These are phyloP conservation scores for Aspergillus niger DNA, from an alignment of 2,329 filamentous ascomycete species.

Conservation along the genomic window DNA sequence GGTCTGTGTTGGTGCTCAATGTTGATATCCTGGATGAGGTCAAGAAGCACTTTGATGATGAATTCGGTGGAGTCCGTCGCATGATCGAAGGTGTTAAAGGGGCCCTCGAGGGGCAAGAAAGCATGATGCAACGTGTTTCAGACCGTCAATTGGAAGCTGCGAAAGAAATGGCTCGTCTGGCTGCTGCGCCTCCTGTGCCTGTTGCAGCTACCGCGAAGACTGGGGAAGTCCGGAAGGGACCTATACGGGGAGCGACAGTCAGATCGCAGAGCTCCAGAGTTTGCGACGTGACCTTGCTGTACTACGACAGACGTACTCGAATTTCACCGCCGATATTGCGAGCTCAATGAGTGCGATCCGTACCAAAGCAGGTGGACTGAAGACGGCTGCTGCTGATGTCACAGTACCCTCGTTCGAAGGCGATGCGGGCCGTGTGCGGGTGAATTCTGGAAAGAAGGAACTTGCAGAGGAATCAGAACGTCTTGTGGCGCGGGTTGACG, in stretches of 20 bases:
- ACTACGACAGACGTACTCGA: slow-evolving; percentile 88
- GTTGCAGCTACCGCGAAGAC: slow-evolving; percentile 27
- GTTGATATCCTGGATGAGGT: slow-evolving; percentile 93
- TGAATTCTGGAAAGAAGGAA: slow-evolving; percentile 82
- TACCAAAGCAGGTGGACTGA: slow-evolving; percentile 78
- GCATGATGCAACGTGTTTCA: slow-evolving; percentile 80
- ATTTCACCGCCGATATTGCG: slow-evolving; percentile 84
- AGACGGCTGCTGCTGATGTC: slow-evolving; percentile 70
- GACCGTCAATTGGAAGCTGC: slow-evolving; percentile 87
- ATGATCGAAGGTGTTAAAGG: slow-evolving; percentile 86
- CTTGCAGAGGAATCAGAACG: slow-evolving; percentile 85
- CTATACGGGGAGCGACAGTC: slow-evolving; percentile 53
- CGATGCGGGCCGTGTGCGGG: slow-evolving; percentile 80
- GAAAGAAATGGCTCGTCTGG: slow-evolving; percentile 76
- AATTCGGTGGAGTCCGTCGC: slow-evolving; percentile 74
- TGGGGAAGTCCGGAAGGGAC: slow-evolving; percentile 27
- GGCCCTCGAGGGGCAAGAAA: slow-evolving; percentile 79
- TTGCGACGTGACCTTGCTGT: slow-evolving; percentile 87
- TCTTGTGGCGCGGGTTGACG: slow-evolving; percentile 88
- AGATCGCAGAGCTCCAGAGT: slow-evolving; percentile 76
- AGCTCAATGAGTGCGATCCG: slow-evolving; percentile 83
- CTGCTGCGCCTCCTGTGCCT: slow-evolving; percentile 49
- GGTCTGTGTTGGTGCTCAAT: slow-evolving; percentile 92
- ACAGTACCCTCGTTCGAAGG: slow-evolving; percentile 71
- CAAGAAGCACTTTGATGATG: slow-evolving; percentile 93